A percentile compares a stretch with the other conserved stretches of the same genome.
Evolutionary conservation across 2,329 filamentous ascomycete genomes (phyloP).

Genomic region (Colletotrichum godetiae): DNA sequence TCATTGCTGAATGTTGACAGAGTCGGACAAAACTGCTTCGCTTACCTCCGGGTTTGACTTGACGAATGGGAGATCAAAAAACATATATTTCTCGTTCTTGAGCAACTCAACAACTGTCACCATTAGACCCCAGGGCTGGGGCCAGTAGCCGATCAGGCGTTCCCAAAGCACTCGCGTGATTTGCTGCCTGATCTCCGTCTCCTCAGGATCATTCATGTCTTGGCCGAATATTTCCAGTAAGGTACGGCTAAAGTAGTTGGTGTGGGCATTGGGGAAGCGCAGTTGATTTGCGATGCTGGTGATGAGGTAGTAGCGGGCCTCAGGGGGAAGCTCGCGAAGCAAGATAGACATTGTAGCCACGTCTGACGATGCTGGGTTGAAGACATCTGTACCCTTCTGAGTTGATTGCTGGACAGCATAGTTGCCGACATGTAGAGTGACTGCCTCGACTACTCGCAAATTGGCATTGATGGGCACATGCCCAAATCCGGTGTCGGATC

Average conservation of each 20-base stretch:
- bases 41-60: constrained; percentile 88
- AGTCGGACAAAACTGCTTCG: neutral
- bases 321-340: constrained; percentile 78
- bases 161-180: constrained; percentile 91
- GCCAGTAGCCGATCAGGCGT: constrained; percentile 87
- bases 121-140: constrained; percentile 95
- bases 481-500: constrained; percentile 72
- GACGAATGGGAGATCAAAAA: constrained; percentile 94
- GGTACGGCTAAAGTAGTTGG: constrained; percentile 90
- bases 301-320: constrained; percentile 86
- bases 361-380: constrained; percentile 74
- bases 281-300: constrained; percentile 91
- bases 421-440: constrained; percentile 85
- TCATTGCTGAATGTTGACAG: neutral
- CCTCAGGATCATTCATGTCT: constrained; percentile 79
- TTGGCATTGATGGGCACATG: constrained; percentile 77
- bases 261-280: constrained; percentile 88
- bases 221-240: constrained; percentile 87
- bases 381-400: constrained; percentile 71
- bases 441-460: constrained; percentile 77
- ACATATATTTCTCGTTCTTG: constrained; percentile 90
- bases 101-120: constrained; percentile 89
- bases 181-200: constrained; percentile 86
- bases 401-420: constrained; percentile 72
- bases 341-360: constrained; percentile 81